Base-by-base conservation (phyloP, 768 basidiomycete genomes). In the Tylopilus plumbeoviolaceoides region DNA sequence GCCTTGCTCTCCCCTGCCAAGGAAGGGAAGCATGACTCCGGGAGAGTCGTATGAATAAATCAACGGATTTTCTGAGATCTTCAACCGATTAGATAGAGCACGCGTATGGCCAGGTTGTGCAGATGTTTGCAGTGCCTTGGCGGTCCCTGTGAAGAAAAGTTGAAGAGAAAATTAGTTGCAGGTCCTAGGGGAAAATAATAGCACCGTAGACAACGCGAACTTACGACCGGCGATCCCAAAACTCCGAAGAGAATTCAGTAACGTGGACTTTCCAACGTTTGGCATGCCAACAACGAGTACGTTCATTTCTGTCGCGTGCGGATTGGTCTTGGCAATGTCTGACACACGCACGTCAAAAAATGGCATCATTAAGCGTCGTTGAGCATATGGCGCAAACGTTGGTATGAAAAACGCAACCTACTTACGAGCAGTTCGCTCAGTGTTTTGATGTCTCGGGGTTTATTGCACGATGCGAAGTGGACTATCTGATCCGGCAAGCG, bases 231-330 rank as follows among this genome's bases (percentile, higher is more conserved):
- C 76, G 42, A 95, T 89, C 11, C 95, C 95, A 64, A 84, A 85
- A 63, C 82, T 85, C 40, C 95, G 82, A 25, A 99, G 77, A 1
- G 92, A 83, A 64, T 99, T 99, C 12, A 99, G 75, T 47, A 98
- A 71, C 3, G 91, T 95, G 14, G 95, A 98, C 73, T 99, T 98
- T 39, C 95, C 95, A 44, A 98, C 93, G 68, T 98, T 98, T 17
- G 97, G 97, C 95, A 99, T 98, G 21, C 97, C 97, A 53, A 97
- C 86, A 21, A 98, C 92, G 3, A 98, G 78, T 7, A 98, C 87
- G 61, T 94, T 93, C 59, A 91, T 72, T 66, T 89, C 89, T 60
- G 84, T 81, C 44, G 82, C 78, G 57, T 89, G 80, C 47, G 82
- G 82, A 65, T 85, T 79, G 39, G 76, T 74, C 61, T 81, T 82